Conservation (phyloP, 1,139 yeast genomes). For the Hansenula anomala region DNA sequence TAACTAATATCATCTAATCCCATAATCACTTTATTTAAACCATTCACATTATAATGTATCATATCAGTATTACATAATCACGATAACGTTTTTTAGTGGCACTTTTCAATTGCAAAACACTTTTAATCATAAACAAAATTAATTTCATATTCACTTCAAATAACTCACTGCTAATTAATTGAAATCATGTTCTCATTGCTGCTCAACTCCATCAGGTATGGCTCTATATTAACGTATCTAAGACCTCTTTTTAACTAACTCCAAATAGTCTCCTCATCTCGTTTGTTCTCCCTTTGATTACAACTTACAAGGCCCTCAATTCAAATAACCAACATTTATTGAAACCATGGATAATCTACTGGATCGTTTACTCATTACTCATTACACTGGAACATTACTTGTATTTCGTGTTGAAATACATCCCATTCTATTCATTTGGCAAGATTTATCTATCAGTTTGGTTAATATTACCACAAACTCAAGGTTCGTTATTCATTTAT, state of each 20-base stretch:
- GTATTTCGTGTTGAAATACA: conserved; percentile 28
- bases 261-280: conserved; percentile 32
- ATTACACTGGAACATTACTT: conserved; percentile 31
- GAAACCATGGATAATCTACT: conserved; percentile 54
- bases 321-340: conserved; percentile 29
- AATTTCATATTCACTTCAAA: no score
- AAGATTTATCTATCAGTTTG: conserved; percentile 42
- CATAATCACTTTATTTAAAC: no score
- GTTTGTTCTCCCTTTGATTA: conserved; percentile 46
- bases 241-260: no score
- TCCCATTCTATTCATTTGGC: conserved; percentile 46
- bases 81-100: no score
- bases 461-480: conserved; percentile 44
- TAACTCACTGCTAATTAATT: no score
- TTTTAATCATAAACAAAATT: no score
- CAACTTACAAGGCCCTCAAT: conserved; percentile 42
- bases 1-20: no score
- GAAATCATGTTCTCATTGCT: neutral
- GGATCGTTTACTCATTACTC: conserved; percentile 44
- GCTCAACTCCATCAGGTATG: conserved; percentile 12
- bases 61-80: no score
- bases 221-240: neutral
- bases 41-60: no score
- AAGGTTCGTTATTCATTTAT: conserved; percentile 25
- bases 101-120: no score